Percentiles rank a stretch among this genome's conserved stretches.
Evolutionary conservation across 345 rosid genomes (phyloP).

Genomic region (Theobroma cacao): DNA sequence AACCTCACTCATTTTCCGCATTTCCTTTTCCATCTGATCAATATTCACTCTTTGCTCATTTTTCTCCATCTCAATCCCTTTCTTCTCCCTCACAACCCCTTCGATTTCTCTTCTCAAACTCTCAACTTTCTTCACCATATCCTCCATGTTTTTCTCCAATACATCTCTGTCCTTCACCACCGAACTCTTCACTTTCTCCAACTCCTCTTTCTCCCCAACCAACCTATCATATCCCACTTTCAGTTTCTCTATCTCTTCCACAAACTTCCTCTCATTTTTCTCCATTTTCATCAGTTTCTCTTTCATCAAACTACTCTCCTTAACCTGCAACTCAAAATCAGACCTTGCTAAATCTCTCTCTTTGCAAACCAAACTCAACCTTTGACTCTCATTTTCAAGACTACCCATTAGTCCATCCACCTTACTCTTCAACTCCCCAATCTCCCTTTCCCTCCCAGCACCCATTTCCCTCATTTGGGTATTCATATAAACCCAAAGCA

Average conservation of each 20-base stretch:
- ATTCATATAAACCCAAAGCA: conserved; percentile 39
- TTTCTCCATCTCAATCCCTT: conserved; percentile 37
- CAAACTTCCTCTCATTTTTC: conserved; percentile 27
- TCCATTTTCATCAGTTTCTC: conserved; percentile 38
- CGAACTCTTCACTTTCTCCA: conserved; percentile 26
- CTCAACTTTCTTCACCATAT: conserved; percentile 26
- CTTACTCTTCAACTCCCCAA: conserved; percentile 34
- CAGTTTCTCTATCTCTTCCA: conserved; percentile 33
- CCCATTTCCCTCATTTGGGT: conserved; percentile 39
- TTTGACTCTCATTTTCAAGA: conserved; percentile 37
- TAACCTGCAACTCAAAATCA: conserved; percentile 26
- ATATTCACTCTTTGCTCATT: conserved; percentile 25
- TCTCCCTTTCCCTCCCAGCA: conserved; percentile 36
- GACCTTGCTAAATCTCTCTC: conserved; percentile 48
- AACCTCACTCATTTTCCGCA: conserved; percentile 23
- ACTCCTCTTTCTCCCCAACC: not conserved
- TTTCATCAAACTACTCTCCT: conserved; percentile 34
- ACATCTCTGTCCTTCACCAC: conserved; percentile 28
- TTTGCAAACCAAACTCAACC: conserved; percentile 18
- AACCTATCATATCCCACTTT: conserved; percentile 21
- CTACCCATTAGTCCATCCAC: conserved; percentile 21
- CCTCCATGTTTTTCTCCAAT: conserved; percentile 31
- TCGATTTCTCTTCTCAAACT: conserved; percentile 34
- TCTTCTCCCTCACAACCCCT: conserved; percentile 34
- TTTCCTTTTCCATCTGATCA: conserved; percentile 36